A percentile compares a stretch with the other conserved stretches of the same genome.
Evolutionary conservation across 805 yeast species (phyloP).

Genomic region (Spathaspora boniae): DNA sequence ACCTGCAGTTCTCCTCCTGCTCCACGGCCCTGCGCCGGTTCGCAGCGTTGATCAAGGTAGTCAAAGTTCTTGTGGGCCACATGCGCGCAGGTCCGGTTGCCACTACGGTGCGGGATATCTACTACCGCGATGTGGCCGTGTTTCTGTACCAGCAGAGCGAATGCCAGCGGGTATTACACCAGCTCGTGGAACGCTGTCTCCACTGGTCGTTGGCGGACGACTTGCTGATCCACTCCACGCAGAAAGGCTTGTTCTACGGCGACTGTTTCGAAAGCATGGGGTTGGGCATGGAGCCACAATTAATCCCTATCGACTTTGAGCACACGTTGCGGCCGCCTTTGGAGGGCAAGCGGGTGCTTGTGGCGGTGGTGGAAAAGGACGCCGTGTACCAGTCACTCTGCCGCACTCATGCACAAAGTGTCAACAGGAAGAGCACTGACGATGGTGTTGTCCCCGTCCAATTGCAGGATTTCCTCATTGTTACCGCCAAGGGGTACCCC

Average conservation of each 20-base stretch:
- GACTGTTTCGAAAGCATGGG: conserved; percentile 11
- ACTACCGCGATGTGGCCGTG: conserved; percentile 52
- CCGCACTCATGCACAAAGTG: no score
- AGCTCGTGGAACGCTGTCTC: conserved; percentile 32
- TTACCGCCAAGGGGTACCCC: conserved; percentile 71
- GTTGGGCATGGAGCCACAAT: conserved; percentile 12
- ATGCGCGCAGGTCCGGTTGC: conserved; percentile 5
- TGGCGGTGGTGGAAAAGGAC: conserved; percentile 37
- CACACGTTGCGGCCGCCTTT: background rate
- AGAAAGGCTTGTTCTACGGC: conserved; percentile 54
- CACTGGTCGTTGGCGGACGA: conserved; percentile 29
- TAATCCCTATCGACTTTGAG: conserved; percentile 15
- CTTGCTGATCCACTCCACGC: conserved; percentile 49
- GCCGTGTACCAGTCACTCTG: conserved; percentile 37
- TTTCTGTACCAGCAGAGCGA: conserved; percentile 40
- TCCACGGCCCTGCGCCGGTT: conserved; percentile 7
- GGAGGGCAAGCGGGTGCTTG: conserved; percentile 1
- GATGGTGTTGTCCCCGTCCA: no score
- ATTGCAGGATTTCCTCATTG: conserved; percentile 17
- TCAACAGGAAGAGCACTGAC: conserved; percentile 10
- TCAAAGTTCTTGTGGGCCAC: conserved; percentile 10
- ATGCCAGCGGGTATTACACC: conserved; percentile 39
- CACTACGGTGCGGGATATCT: conserved; percentile 54
- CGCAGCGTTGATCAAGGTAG: conserved; percentile 9
- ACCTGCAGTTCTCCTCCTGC: conserved; percentile 6